Evolutionary conservation across 495 filamentous ascomycete genomes (phyloP), one percentile per base, ranked within the genome.

Genomic region (Penicillium samsonianum): DNA sequence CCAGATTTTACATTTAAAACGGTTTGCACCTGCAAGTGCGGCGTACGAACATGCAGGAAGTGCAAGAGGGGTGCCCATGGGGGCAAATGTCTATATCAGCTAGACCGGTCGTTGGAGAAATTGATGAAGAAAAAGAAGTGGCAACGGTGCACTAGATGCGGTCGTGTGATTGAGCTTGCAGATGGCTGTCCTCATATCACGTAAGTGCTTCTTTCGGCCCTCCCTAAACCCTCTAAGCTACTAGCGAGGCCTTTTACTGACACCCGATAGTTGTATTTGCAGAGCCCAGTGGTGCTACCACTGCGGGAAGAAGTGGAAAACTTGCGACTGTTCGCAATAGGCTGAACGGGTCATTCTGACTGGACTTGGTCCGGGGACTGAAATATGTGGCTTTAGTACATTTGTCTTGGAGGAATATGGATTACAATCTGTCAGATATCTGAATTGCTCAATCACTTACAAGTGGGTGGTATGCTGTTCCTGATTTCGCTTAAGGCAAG

Each of bases 101-200:
- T 33, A 4, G 46, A 49, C 28, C 5, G n/a, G 26, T 22, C 19
- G 1, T 19, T 49, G 6, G n/a, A 33, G 28, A 33, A 20, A 20
- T 33, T 33, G 48, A n/a, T 28, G 44, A 5, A 60, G 56, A 30
- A 28, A 25, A n/a, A 74, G 60, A 4, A 48, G 31, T 22, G 79
- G 76, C 53, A 42, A 44, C 6, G 33, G 17, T 26, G 78, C 68
- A 28, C 12, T 25, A 14, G 10, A 5, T 49, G 46, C 7, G 11
- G 28, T 19, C 46, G n/a, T 30, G 26, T 49, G n/a, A 31, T 49
- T 33, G 46, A 49, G n/a, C 46, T 17, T 2, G 7, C 1, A 7
- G 7, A 11, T 1, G 46, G 28, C 26, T 49, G 46, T 49, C 7
- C 17, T 23, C 28, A 49, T 33, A 50, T 50, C 19, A 50, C 19